phyloP scores from a whole-genome alignment of 768 basidiomycete genomes.

The Hygrocybe coccinea region DNA sequence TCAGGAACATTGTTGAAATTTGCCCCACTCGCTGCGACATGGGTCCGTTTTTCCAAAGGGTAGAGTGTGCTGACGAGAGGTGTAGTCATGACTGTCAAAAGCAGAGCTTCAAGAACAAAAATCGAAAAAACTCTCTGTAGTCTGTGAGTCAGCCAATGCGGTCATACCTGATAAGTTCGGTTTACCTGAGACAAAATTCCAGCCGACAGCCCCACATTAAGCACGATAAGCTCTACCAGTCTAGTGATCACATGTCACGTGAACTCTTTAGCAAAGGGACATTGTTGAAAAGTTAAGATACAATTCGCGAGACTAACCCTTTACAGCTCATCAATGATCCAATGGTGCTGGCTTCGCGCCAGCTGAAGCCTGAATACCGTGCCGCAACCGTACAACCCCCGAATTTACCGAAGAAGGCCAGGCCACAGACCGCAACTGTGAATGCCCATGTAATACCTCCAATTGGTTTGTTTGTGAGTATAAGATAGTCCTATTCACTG shows the following conservation, averaged over 20 bases:
- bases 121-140: conserved; percentile 76
- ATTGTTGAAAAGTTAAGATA: background rate
- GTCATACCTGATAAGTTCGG: background rate
- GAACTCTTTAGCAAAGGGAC: no score
- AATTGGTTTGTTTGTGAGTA: background rate
- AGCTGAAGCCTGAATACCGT: conserved; percentile 63
- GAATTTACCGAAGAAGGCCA: conserved; percentile 88
- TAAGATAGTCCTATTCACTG: background rate
- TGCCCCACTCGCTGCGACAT: conserved; percentile 42
- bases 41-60: conserved; percentile 55
- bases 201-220: conserved; percentile 86
- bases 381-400: conserved; percentile 76
- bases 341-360: conserved; percentile 78
- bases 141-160: background rate
- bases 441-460: conserved; percentile 83
- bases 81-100: conserved; percentile 83
- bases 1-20: conserved; percentile 45
- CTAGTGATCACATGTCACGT: conserved; percentile 32
- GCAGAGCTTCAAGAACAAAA: conserved; percentile 84
- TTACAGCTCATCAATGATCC: conserved; percentile 96
- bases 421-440: conserved; percentile 68
- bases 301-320: conserved; percentile 46
- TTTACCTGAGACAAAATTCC: conserved; percentile 62
- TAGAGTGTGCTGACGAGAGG: conserved; percentile 66
- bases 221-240: conserved; percentile 89